Evolutionary conservation across 108 stramenopile genomes (phyloP).

Genomic region (Cyclotella sp.): DNA sequence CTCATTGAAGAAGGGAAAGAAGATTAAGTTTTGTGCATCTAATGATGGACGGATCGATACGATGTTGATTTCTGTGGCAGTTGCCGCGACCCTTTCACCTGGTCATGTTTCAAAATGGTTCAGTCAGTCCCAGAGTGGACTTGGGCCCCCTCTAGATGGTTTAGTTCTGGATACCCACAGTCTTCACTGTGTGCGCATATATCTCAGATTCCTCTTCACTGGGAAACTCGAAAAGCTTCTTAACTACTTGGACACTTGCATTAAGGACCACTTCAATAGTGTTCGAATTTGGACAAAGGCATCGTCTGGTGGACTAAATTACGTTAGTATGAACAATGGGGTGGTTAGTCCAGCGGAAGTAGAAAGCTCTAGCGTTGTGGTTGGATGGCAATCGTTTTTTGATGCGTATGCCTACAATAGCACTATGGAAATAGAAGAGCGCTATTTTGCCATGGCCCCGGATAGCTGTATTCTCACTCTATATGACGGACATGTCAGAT

Average conservation of each 20-base stretch:
- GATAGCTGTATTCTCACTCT: constrained; percentile 86
- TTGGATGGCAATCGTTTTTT: constrained; percentile 90
- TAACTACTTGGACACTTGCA: constrained; percentile 70
- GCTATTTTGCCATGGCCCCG: constrained; percentile 79
- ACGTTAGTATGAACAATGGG: constrained; percentile 38
- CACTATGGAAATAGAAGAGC: constrained; percentile 84
- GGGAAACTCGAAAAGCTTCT: constrained; percentile 82
- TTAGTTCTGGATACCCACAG: constrained; percentile 55
- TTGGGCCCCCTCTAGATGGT: constrained; percentile 34
- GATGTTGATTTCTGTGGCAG: constrained; percentile 65
- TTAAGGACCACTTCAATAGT: constrained; percentile 80
- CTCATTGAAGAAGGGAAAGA: constrained; percentile 73
- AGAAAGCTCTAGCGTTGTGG: constrained; percentile 41
- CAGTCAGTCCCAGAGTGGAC: constrained; percentile 40
- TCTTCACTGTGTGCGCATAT: constrained; percentile 64
- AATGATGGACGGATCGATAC: constrained; percentile 75
- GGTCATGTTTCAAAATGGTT: constrained; percentile 51
- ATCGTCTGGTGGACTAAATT: constrained; percentile 73
- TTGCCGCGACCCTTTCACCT: constrained; percentile 77
- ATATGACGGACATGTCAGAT: constrained; percentile 82
- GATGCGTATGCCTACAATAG: constrained; percentile 77
- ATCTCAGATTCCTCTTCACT: constrained; percentile 70
- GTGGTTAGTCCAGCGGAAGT: constrained; percentile 36
- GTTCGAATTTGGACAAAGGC: constrained; percentile 79
- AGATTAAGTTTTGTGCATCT: constrained; percentile 64